Base-by-base conservation (phyloP, 2,329 filamentous ascomycete species). In the Nigrospora oryzae region DNA sequence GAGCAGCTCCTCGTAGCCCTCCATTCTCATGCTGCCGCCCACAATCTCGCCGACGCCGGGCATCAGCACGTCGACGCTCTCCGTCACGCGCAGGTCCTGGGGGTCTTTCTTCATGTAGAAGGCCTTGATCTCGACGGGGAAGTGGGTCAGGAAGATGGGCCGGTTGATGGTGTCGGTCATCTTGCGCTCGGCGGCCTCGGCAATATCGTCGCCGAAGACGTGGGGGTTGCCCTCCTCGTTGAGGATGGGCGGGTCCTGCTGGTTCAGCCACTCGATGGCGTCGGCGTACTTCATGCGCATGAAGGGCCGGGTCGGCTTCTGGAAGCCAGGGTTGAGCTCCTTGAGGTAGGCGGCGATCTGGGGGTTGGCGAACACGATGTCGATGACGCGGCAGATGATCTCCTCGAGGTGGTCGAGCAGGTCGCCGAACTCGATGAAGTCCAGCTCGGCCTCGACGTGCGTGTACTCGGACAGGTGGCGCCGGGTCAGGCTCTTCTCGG, bases 81-180 rank as follows among this genome's bases (percentile, higher is more conserved):
- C 91, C 0, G 93, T 98, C 28, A 96, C 89, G 23, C 90, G 79
- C 30, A 68, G 70, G 61, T 98, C 93, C 30, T 77, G 68, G 37
- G 75, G 73, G 56, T 91, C 93, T 68, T 85, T 90, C 69, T 90
- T 84, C 93, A 98, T 98, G 77, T 98, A 98, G 67, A 98, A 98
- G 1, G 93, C 86, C 76, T 98, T 98, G 76, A 98, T 95, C 70
- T 91, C 89, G 48, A 83, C 83, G 16, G 93, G 93, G 80, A 98
- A 98, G 69, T 97, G 91, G 3, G 91, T 97, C 36, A 97, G 77
- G 73, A 97, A 88, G 66, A 98, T 95, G 50, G 93, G 93, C 44
- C 81, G 74, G 81, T 94, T 93, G 74, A 98, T 95, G 56, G 84
- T 86, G 64, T 98, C 93, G 1, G 91, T 97, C 93, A 98, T 98